These are phyloP conservation scores for Tetratostichococcus sp. DNA, from an alignment of 139 green algal genomes.

Conservation along the genomic window DNA sequence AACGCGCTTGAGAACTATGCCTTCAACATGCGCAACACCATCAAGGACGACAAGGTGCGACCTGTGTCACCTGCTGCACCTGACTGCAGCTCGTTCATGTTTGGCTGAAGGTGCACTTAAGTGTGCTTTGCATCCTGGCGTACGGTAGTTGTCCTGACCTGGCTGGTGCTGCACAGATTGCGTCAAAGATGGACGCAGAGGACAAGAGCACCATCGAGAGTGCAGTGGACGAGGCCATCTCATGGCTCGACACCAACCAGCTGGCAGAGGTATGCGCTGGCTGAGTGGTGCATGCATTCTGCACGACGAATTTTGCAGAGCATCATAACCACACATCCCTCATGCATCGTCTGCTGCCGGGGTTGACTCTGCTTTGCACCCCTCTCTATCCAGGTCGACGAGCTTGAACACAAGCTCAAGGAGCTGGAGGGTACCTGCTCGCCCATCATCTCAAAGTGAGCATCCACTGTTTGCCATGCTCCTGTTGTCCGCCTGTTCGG, in stretches of 20 bases:
- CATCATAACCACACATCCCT: neutral
- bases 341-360: too few relatives aligned
- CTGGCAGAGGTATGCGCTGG: slow-evolving; percentile 55
- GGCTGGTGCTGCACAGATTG: slow-evolving; percentile 22
- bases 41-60: slow-evolving; percentile 82
- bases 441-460: slow-evolving; percentile 81
- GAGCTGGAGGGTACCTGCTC: slow-evolving; percentile 91
- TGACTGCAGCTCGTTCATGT: neutral
- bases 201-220: slow-evolving; percentile 92
- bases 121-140: too few relatives aligned
- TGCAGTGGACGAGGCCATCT: slow-evolving; percentile 74
- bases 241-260: slow-evolving; percentile 96
- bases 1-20: slow-evolving; percentile 92
- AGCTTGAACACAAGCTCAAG: slow-evolving; percentile 97
- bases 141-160: too few relatives aligned
- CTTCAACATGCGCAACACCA: slow-evolving; percentile 94
- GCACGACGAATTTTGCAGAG: neutral
- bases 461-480: slow-evolving; percentile 37
- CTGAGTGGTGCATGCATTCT: neutral
- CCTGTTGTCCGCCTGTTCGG: too few relatives aligned
- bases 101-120: too few relatives aligned
- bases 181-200: slow-evolving; percentile 66
- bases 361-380: neutral
- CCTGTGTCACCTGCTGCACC: neutral
- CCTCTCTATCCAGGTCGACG: slow-evolving; percentile 67